phyloP scores from a whole-genome alignment of 306 rosid genomes.

The Lotus japonicus region DNA sequence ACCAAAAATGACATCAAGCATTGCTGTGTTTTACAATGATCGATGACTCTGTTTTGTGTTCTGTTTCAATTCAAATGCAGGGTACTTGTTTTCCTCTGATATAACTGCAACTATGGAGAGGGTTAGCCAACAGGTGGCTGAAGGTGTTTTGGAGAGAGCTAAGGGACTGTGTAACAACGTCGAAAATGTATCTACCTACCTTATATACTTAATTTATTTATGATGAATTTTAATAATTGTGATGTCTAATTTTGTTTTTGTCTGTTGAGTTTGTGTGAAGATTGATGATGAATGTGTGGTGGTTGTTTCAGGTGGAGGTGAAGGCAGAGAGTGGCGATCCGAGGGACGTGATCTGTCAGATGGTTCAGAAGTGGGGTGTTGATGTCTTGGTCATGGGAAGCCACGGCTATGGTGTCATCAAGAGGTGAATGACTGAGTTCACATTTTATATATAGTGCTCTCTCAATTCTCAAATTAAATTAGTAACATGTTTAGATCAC shows the following conservation, averaged over 20 bases:
- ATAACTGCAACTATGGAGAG: conserved; percentile 46
- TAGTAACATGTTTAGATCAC: no score
- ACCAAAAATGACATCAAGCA: no score
- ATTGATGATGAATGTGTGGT: not conserved
- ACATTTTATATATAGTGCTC: no score
- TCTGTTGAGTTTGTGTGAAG: not conserved
- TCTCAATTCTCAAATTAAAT: no score
- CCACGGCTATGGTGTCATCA: conserved; percentile 74
- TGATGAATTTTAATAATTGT: no score
- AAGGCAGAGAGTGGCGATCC: conserved; percentile 66
- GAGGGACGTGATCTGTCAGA: conserved; percentile 72
- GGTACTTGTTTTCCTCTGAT: conserved; percentile 64
- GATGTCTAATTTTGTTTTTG: no score
- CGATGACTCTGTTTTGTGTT: no score
- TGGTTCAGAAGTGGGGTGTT: conserved; percentile 48
- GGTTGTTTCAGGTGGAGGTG: conserved; percentile 46
- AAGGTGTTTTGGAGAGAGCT: conserved; percentile 52
- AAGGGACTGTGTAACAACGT: conserved; percentile 44
- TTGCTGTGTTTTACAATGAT: no score
- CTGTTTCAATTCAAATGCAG: conserved; percentile 23
- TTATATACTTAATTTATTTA: not conserved
- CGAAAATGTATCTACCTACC: conserved; percentile 29
- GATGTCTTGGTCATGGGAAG: conserved; percentile 78
- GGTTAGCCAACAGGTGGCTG: conserved; percentile 50
- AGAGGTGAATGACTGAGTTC: conserved; percentile 36